Evolutionary conservation across 441 rosid genomes (phyloP), one percentile per base, ranked within the genome.

Genomic region (Theobroma grandiflorum): DNA sequence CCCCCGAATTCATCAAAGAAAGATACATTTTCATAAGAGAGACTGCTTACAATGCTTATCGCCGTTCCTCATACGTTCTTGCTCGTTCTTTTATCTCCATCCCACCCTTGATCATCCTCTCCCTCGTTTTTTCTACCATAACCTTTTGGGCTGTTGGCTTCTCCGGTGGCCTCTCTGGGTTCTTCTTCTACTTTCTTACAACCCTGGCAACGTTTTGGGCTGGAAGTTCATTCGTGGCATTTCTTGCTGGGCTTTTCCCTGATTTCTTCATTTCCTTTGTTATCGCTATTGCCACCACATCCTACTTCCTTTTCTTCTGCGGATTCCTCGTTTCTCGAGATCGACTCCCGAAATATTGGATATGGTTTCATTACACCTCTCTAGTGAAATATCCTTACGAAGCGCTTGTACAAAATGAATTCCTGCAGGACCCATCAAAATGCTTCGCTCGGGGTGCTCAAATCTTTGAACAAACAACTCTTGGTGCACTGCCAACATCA

Each of bases 1-100:
- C 90, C 76, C 93, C 97, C 4, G 93, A 90, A 4, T 93, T 93
- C 77, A 86, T 92, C 63, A 94, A 92, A 72, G 97, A 95, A 74
- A 89, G 94, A 0, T 91, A 88, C 83, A 91, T 95, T 53, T 93
- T 95, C 91, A 90, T 94, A 94, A 82, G 96, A 79, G 98, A 95
- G 86, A 95, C 94, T 0, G 97, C 97, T 42, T 93, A 92, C 88
- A 92, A 95, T 55, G 97, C 98, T 7, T 95, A 95, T 69, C 82
- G 98, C 2, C 81, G 95, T n/a, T 94, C 95, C 0, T 95, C 98
- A 0, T 95, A 95, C 83, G 98, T 93, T 63, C 92, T 95, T 22
- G 88, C 98, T 16, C 97, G 91, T 45, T 82, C 97, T 26, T 67
- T 95, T 6, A 86, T 95, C 80, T 82, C 91, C 7, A 75, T 94